Percentiles rank a stretch among this genome's conserved stretches.
These are phyloP conservation scores for Pseudozyma sp. DNA, from an alignment of 1,284 basidiomycete species.

Conservation along the genomic window DNA sequence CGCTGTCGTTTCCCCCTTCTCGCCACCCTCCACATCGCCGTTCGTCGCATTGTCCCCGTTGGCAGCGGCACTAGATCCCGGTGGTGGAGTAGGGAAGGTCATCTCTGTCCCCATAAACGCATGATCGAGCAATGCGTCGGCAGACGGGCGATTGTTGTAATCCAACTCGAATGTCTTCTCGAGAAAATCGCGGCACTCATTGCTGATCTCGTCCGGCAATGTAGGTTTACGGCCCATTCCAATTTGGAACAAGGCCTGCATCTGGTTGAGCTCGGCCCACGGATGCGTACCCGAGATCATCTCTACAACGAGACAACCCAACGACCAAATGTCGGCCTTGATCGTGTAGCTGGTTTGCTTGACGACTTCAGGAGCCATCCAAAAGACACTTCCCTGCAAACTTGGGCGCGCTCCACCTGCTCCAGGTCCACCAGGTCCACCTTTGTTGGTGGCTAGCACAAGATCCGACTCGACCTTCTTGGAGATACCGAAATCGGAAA, in stretches of 20 bases:
- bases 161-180: constrained; percentile 64
- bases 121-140: constrained; percentile 61
- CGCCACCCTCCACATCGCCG: neutral
- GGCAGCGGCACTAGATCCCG: neutral
- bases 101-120: constrained; percentile 56
- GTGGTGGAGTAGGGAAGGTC: constrained; percentile 19
- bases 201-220: constrained; percentile 63
- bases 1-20: constrained; percentile 1
- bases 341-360: constrained; percentile 92
- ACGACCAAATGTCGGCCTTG: constrained; percentile 98
- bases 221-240: constrained; percentile 55
- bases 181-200: constrained; percentile 59
- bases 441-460: constrained; percentile 41
- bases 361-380: constrained; percentile 84
- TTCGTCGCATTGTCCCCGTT: neutral
- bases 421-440: constrained; percentile 14
- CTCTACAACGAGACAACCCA: constrained; percentile 96
- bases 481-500: constrained; percentile 98
- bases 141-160: constrained; percentile 56
- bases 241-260: constrained; percentile 73
- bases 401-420: constrained; percentile 78
- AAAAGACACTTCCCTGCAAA: constrained; percentile 95
- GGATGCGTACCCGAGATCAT: constrained; percentile 98
- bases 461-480: constrained; percentile 90
- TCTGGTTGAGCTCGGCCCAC: constrained; percentile 96